Evolutionary conservation across 352 stramenopile species (phyloP).

Genomic region (Pilasporangium apinafurcum): DNA sequence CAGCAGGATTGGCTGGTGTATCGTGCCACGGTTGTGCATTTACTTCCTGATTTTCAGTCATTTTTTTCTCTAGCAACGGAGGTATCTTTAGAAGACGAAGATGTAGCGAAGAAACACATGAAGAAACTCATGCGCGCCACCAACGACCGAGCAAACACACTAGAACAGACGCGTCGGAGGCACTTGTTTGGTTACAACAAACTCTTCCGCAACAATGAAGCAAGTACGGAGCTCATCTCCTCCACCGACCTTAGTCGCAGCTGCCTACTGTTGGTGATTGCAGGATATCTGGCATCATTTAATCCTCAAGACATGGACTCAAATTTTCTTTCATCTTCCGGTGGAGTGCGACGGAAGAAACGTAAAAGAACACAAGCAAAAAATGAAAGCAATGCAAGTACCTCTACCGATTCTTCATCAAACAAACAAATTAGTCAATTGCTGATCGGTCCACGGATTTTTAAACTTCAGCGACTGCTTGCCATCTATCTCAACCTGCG

Average conservation of each 20-base stretch:
- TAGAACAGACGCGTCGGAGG: slow-evolving; percentile 40
- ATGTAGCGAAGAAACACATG: slow-evolving; percentile 11
- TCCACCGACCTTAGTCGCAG: slow-evolving; percentile 53
- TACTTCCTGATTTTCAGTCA: slow-evolving; percentile 42
- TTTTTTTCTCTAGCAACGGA: slow-evolving; percentile 5
- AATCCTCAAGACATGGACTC: slow-evolving; percentile 71
- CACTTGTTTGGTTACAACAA: slow-evolving; percentile 70
- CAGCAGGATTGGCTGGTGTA: slow-evolving; percentile 69
- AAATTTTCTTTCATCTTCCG: slow-evolving; percentile 64
- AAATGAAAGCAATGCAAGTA: slow-evolving; percentile 28
- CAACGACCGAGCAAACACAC: slow-evolving; percentile 19
- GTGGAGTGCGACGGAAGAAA: slow-evolving; percentile 42
- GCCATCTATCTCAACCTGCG: slow-evolving; percentile 76
- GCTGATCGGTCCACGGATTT: slow-evolving; percentile 67
- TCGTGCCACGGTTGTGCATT: slow-evolving; percentile 35
- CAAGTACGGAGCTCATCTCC: slow-evolving; percentile 38
- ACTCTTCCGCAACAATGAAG: slow-evolving; percentile 12
- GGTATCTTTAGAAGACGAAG: background rate
- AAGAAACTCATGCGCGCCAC: slow-evolving; percentile 28
- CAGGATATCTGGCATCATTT: slow-evolving; percentile 71
- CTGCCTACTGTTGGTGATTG: slow-evolving; percentile 66
- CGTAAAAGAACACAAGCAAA: too few relatives aligned
- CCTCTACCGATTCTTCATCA: too few relatives aligned
- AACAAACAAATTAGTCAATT: slow-evolving; percentile 47
- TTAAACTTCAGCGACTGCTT: slow-evolving; percentile 60